These are phyloP conservation scores for Pythium apleroticum DNA, from an alignment of 352 stramenopile genomes.

Conservation along the genomic window DNA sequence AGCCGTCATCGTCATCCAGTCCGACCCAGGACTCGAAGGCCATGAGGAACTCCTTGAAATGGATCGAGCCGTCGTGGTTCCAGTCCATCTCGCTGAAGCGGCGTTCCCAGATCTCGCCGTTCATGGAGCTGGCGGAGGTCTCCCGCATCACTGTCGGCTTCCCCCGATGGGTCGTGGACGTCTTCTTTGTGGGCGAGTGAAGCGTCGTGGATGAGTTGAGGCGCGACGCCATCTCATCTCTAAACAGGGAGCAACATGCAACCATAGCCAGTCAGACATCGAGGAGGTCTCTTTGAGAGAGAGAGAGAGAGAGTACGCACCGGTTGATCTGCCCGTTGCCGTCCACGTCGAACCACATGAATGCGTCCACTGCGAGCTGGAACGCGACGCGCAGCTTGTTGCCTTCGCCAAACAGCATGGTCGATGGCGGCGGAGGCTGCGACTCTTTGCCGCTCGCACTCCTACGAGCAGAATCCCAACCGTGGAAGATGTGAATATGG, in stretches of 20 bases:
- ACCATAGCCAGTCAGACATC: not conserved
- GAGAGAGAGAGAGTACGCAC: conserved; percentile 31
- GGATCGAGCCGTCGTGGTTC: conserved; percentile 82
- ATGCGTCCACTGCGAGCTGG: conserved; percentile 80
- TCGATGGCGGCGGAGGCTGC: not conserved
- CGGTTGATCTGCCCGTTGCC: conserved; percentile 76
- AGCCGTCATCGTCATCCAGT: conserved; percentile 64
- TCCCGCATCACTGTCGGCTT: conserved; percentile 16
- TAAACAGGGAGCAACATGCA: conserved; percentile 7
- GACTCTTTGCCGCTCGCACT: conserved; percentile 20
- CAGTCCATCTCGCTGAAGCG: conserved; percentile 89
- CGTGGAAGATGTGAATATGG: no score
- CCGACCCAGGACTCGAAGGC: conserved; percentile 87
- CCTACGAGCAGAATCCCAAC: not conserved
- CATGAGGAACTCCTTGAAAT: conserved; percentile 90
- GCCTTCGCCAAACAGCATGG: conserved; percentile 76
- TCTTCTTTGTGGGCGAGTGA: conserved; percentile 82
- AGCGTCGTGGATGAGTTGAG: conserved; percentile 62
- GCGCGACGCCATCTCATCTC: conserved; percentile 60
- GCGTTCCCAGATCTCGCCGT: conserved; percentile 71
- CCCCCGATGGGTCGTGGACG: conserved; percentile 33
- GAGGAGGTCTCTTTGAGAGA: not conserved
- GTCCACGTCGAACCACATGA: conserved; percentile 84
- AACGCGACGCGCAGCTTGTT: conserved; percentile 83
- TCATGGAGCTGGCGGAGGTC: conserved; percentile 39